Evolutionary conservation across 768 basidiomycete genomes (phyloP), one percentile per base, ranked within the genome.

Genomic region (Hericium alpestre): DNA sequence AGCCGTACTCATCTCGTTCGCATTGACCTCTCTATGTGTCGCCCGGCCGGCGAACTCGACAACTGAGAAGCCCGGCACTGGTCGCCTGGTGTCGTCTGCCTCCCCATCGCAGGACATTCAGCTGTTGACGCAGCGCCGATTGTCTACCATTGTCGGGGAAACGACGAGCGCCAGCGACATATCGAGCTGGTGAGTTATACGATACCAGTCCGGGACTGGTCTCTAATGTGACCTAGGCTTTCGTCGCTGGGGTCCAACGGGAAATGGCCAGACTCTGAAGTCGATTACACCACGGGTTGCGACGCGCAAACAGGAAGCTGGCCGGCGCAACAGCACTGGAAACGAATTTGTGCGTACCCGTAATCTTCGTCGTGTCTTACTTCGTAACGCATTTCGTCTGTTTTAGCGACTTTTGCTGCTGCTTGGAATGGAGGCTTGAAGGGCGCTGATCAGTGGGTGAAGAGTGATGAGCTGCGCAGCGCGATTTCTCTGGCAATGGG

Each of bases 371-470:
- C 8, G 8, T 32, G 32, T 32, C 32, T 32, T 32, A 2, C 1
- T n/a, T 20, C 10, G 16, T 40, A 51, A 38, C 11, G 20, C 43
- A 6, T 37, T n/a, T 16, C 25, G n/a, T 20, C 4, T 27, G 11
- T 32, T n/a, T 12, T 56, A 83, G 82, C 73, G 15, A 73, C 75
- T 4, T 74, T 84, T 70, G 69, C 82, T 11, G 77, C 75, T 18
- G 79, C 79, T 4, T 84, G 78, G 77, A 76, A 80, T 59, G 81
- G 81, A 20, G 81, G 78, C 5, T 60, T 65, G 25, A 57, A 56
- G 46, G 72, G 74, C 25, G 74, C 72, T 1, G 69, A 68, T 13
- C 69, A 76, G 58, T 80, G 71, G 56, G 72, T 71, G 4, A 70
- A 77, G 51, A 69, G 76, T 58, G 56, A 70, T 4, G 58, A 64